Evolutionary conservation across 2,329 filamentous ascomycete genomes (phyloP).

Genomic region (Trichophyton schoenleinii): DNA sequence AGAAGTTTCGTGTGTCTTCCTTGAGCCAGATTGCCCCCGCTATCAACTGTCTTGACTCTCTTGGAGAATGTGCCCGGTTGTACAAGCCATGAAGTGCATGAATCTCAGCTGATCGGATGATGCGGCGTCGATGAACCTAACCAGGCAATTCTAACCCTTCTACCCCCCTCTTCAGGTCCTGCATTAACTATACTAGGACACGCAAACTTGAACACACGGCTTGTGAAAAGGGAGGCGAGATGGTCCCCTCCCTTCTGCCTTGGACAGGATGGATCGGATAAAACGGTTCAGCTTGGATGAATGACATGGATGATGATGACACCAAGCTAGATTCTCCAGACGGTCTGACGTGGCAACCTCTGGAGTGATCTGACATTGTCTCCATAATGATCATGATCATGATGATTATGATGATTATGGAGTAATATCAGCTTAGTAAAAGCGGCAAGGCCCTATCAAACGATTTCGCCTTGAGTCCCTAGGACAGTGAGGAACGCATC

Average conservation of each 20-base stretch:
- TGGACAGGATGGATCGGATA: conserved; percentile 1
- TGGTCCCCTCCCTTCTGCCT: not conserved
- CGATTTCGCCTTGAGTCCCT: too few species aligned
- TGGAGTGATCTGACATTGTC: conserved; percentile 8
- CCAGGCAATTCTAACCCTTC: conserved; percentile 3
- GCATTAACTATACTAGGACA: not conserved
- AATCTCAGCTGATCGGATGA: conserved; percentile 7
- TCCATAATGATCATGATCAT: not conserved
- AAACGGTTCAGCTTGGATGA: not conserved
- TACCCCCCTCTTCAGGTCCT: conserved; percentile 2
- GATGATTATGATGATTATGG: not conserved
- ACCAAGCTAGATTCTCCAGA: conserved; percentile 6
- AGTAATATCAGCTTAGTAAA: not conserved
- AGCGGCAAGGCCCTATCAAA: not conserved
- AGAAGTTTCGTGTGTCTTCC: not conserved
- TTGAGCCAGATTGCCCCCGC: not conserved
- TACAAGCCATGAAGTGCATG: conserved; percentile 3
- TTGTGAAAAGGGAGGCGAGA: not conserved
- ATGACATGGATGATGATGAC: conserved; percentile 9
- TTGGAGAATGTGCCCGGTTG: conserved; percentile 1
- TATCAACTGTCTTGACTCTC: not conserved
- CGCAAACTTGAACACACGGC: not conserved
- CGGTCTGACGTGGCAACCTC: conserved; percentile 14
- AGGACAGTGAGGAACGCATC: too few species aligned
- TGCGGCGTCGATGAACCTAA: not conserved